Evolutionary conservation across 345 rosid genomes (phyloP).

Genomic region (Firmiana major): DNA sequence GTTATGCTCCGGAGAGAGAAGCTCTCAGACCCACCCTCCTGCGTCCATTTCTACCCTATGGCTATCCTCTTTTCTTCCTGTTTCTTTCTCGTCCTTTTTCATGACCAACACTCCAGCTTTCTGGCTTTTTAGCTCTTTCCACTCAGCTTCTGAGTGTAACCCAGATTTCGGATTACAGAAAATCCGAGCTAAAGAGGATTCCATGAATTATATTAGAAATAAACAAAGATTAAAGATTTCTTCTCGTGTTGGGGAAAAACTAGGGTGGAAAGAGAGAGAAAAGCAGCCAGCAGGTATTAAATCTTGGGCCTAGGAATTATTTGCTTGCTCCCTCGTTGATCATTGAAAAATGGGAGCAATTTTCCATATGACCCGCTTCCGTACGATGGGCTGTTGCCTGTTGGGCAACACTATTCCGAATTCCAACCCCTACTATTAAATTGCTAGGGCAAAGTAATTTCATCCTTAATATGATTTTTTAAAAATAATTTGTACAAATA

Average conservation of each 20-base stretch:
- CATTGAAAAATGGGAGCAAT: background rate
- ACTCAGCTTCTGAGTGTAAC: background rate
- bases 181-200: background rate
- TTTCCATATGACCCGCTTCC: conserved; percentile 1
- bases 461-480: no score
- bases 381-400: conserved; percentile 8
- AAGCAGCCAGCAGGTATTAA: background rate
- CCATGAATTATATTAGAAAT: background rate
- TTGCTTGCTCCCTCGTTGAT: background rate
- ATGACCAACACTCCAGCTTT: background rate
- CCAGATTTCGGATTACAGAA: background rate
- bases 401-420: background rate
- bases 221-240: background rate
- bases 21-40: background rate
- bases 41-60: no score
- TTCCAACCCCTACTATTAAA: background rate
- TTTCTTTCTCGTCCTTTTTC: background rate
- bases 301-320: background rate
- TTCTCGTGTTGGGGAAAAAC: background rate
- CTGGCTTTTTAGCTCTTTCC: no score
- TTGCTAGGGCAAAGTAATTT: no score
- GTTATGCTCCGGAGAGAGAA: background rate
- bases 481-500: no score
- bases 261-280: background rate
- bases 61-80: background rate